Base-by-base conservation (phyloP, 805 yeast species). In the Saccharomycopsis sp. region DNA sequence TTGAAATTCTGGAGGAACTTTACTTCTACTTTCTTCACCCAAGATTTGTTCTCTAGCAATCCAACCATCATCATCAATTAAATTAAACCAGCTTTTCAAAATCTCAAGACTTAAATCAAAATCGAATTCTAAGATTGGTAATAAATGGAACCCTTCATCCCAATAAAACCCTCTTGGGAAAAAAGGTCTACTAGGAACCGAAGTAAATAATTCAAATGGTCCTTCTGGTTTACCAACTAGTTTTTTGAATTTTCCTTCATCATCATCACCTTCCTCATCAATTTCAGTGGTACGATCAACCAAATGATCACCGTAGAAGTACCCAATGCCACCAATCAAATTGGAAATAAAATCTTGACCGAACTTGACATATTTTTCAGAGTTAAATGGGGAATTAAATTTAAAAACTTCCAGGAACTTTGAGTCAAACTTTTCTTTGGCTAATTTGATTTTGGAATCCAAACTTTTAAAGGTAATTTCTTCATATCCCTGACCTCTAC, bases 111-210 rank as follows among this genome's bases (percentile, higher is more conserved):
- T 84, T 33, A 88, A 63, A 53, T 85, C 95, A 13, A 83, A 69
- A 59, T 92, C 97, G 55, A 80, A 88, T 36, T 80, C 79, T 50
- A 83, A 59, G 29, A 92, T 63, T 5, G 94, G 94, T 31, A 88
- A 64, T 45, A 89, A 64, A 57, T 89, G 96, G 60, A 92, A 92
- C 0, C 98, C 98, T 61, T 92, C 98, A 60, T 92, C 98, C 98
- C 98, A 92, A 55, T 84, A 86, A 54, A 92, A 92, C 0, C 98
- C 98, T 48, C 98, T 70, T 3, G 98, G 97, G 60, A 92, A 92
- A 54, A 84, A 85, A 1, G 95, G 85, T 39, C 98, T 69, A 36
- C 95, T 84, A 2, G 98, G 98, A 26, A 86, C 92, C 18, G 86
- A 67, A 0, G 92, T 72, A 52, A 87, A 84, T 36, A 92, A 61